Evolutionary conservation across 225 moss, liverwort and hornwort genomes (phyloP), one percentile per base, ranked within the genome.

Genomic region (Ulota crispa): DNA sequence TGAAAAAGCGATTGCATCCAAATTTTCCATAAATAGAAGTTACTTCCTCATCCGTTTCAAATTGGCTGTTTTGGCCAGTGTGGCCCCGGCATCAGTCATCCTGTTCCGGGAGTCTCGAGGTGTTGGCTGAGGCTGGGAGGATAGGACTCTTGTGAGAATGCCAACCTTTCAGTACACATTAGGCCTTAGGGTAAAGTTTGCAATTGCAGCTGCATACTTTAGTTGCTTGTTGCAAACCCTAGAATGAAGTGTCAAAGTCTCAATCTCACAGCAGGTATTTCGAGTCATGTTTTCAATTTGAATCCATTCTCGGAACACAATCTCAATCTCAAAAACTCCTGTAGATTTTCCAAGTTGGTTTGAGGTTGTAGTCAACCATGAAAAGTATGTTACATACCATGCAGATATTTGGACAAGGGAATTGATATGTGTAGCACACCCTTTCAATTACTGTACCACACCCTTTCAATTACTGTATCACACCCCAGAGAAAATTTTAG

Each of bases 1-100:
- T 9, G 39, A 1, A 39, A 2, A 39, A 39, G 2, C 0, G 1
- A 10, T 39, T 39, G 2, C 36, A 0, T 2, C 39, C 9, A 2
- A 39, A 2, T 1, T 39, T 39, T 9, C 2, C 9, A 39, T 9
- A 39, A 10, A 39, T 39, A 9, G 9, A 39, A 39, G 39, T 39
- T 2, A 9, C 9, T 39, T 39, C 39, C 9, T 10, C 39, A 39
- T 2, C 39, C 39, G 0, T 39, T 39, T 39, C 39, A 39, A 39
- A 39, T 2, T 1, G 39, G 1, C 9, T 9, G 39, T 39, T 39
- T 39, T 39, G 39, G 9, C 9, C 9, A 2, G 9, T 39, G 39
- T 39, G 39, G 39, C 39, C 39, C 39, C 8, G 39, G 39, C 39
- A 39, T 39, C 15, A 47, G 15, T 47, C 47, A 15, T 14, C 3